phyloP scores from a whole-genome alignment of 2,329 filamentous ascomycete genomes.

The Aspergillus hortae region DNA sequence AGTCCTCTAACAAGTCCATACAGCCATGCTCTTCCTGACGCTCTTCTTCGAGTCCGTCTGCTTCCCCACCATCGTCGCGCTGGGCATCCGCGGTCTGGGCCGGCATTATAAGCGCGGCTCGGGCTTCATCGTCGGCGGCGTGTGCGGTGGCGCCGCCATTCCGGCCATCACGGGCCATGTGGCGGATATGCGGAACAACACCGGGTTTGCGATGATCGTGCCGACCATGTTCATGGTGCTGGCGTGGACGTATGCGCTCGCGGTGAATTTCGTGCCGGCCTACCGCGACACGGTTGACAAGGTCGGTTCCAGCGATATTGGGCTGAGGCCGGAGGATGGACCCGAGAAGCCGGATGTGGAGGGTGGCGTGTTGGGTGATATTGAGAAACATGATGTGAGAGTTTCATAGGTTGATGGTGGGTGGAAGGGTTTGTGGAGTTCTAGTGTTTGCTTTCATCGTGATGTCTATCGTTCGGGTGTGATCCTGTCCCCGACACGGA shows the following conservation, averaged over 20 bases:
- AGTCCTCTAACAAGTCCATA: neutral
- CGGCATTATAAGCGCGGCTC: slow-evolving; percentile 73
- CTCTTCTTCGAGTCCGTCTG: slow-evolving; percentile 80
- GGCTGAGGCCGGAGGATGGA: slow-evolving; percentile 32
- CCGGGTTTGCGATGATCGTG: slow-evolving; percentile 63
- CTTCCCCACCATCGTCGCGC: slow-evolving; percentile 76
- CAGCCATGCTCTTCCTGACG: slow-evolving; percentile 61
- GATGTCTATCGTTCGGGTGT: no score
- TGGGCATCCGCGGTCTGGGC: slow-evolving; percentile 73
- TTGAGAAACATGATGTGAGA: neutral
- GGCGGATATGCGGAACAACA: slow-evolving; percentile 60
- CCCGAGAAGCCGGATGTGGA: slow-evolving; percentile 15
- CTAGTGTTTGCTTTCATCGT: no score
- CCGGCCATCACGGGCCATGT: slow-evolving; percentile 68
- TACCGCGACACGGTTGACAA: slow-evolving; percentile 63
- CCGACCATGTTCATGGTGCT: slow-evolving; percentile 59
- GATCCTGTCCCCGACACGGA: no score
- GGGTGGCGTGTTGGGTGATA: slow-evolving; percentile 7
- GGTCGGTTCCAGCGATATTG: slow-evolving; percentile 46
- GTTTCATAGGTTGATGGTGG: neutral
- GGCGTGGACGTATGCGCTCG: slow-evolving; percentile 55
- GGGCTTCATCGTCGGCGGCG: slow-evolving; percentile 68
- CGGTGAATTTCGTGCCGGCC: slow-evolving; percentile 63
- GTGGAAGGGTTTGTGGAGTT: neutral
- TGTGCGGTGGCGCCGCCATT: slow-evolving; percentile 69